Evolutionary conservation across 164 flowering plant species (phyloP).

Genomic region (Piper longum): DNA sequence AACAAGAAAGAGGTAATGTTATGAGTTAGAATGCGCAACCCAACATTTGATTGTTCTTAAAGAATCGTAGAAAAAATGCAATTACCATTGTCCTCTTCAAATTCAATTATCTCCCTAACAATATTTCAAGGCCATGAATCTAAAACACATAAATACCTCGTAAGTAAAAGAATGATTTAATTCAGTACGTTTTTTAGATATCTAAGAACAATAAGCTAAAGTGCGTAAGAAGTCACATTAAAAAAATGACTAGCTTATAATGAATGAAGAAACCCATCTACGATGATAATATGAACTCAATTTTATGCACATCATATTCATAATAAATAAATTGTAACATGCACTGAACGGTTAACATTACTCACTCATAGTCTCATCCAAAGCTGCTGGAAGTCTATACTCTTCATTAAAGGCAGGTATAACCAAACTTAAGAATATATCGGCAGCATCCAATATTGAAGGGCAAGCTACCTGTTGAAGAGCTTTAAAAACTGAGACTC

Average conservation of each 20-base stretch:
- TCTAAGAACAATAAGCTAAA: slow-evolving; percentile 23
- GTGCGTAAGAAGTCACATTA: not conserved
- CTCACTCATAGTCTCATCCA: slow-evolving; percentile 79
- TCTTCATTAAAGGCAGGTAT: slow-evolving; percentile 95
- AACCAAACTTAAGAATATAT: slow-evolving; percentile 74
- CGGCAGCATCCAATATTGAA: slow-evolving; percentile 62
- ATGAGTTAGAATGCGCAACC: no score
- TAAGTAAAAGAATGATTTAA: slow-evolving; percentile 74
- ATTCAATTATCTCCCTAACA: no score
- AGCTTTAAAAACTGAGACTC: no score
- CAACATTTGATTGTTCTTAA: no score
- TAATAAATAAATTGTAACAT: not conserved
- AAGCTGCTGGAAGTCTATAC: slow-evolving; percentile 74
- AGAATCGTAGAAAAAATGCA: no score
- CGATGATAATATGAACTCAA: no score
- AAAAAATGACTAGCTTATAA: no score
- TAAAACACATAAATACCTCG: slow-evolving; percentile 43
- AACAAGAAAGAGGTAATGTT: no score
- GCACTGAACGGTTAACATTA: not conserved
- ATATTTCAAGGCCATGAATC: not conserved
- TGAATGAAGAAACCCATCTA: no score
- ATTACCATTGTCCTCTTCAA: no score
- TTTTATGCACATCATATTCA: not conserved
- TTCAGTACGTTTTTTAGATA: slow-evolving; percentile 75
- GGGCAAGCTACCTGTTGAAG: slow-evolving; percentile 91